Conservation (phyloP, 1,139 yeast genomes). For the Meyerozyma athensensis region DNA sequence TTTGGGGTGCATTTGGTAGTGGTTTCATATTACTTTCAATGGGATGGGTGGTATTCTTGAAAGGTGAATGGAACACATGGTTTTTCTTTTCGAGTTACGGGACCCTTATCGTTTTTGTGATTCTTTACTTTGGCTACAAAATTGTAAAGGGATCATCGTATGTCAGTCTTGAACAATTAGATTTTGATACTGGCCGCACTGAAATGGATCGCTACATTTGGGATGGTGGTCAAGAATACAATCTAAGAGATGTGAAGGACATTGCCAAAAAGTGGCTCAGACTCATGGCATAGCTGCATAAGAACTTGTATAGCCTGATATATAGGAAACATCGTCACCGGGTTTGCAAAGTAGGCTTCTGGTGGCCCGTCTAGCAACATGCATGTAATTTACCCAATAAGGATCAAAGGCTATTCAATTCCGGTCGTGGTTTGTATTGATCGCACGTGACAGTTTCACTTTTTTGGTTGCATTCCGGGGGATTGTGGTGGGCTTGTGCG, state of each 20-base stretch:
- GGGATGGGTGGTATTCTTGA: slow-evolving; percentile 67
- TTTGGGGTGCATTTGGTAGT: slow-evolving; percentile 59
- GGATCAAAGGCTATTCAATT: not conserved
- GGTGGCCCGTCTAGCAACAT: not conserved
- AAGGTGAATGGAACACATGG: slow-evolving; percentile 57
- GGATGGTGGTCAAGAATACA: slow-evolving; percentile 57
- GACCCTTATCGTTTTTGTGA: slow-evolving; percentile 49
- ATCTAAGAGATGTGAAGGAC: slow-evolving; percentile 31
- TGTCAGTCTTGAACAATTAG: slow-evolving; percentile 62
- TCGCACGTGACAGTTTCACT: slow-evolving; percentile 2
- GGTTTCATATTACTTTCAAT: slow-evolving; percentile 51
- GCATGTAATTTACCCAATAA: not conserved
- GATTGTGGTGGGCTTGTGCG: not conserved
- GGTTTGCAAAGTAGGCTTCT: not conserved
- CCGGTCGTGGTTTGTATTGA: not conserved
- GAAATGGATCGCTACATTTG: slow-evolving; percentile 67
- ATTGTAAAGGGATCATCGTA: slow-evolving; percentile 50
- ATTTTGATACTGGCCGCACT: slow-evolving; percentile 73
- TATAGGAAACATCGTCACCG: no score
- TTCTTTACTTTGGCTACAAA: slow-evolving; percentile 55
- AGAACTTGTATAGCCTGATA: no score
- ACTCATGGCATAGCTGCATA: slow-evolving; percentile 26
- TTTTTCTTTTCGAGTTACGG: slow-evolving; percentile 70
- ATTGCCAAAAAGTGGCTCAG: slow-evolving; percentile 32
- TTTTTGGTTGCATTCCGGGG: not conserved